These are phyloP conservation scores for Coleophoma crateriformis DNA, from an alignment of 2,329 filamentous ascomycete genomes.

Conservation along the genomic window DNA sequence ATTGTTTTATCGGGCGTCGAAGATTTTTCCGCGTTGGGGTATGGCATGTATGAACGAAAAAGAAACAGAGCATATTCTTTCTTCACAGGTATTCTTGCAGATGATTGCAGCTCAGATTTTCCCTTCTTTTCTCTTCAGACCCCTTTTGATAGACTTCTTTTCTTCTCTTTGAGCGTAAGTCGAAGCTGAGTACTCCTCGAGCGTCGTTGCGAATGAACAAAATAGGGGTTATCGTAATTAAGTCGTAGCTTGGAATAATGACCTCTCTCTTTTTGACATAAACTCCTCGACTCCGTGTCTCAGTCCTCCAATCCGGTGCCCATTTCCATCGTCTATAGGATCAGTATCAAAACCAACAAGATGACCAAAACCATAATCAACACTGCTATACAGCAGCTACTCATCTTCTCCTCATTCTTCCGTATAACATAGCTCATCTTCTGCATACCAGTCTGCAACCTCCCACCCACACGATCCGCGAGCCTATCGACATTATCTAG, in stretches of 20 bases:
- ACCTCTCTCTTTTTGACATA: background rate
- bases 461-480: slow-evolving; percentile 80
- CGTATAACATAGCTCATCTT: slow-evolving; percentile 80
- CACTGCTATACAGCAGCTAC: slow-evolving; percentile 85
- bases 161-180: no score
- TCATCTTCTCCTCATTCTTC: slow-evolving; percentile 82
- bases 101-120: no score
- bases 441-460: slow-evolving; percentile 80
- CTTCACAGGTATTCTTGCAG: no score
- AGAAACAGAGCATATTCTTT: background rate
- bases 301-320: background rate
- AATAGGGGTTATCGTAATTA: no score
- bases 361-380: slow-evolving; percentile 87
- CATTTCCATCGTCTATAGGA: slow-evolving; percentile 36
- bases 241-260: no score
- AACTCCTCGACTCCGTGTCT: background rate
- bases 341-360: slow-evolving; percentile 71
- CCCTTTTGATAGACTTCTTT: no score
- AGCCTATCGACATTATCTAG: slow-evolving; percentile 79
- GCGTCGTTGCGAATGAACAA: no score
- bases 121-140: no score
- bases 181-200: no score
- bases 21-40: background rate
- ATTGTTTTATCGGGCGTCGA: background rate
- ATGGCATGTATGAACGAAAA: slow-evolving; percentile 5